Conservation (phyloP, 352 stramenopile species). For the Globisporangium cederbergense region DNA sequence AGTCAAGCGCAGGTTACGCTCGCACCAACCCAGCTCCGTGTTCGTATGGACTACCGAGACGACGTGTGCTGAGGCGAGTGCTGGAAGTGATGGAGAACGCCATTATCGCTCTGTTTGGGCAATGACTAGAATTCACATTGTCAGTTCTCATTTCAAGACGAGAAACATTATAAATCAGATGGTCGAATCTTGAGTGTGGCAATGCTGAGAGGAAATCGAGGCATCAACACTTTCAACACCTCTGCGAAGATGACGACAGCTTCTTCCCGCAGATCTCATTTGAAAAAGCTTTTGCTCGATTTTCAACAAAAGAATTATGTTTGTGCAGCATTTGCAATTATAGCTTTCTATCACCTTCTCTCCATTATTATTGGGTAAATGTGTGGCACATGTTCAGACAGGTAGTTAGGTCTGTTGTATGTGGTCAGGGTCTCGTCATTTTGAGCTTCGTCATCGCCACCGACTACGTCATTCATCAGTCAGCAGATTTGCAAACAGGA, state of each 20-base stretch:
- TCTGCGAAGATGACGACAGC: neutral
- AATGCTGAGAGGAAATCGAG: neutral
- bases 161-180: neutral
- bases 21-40: too few species aligned
- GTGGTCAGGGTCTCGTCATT: conserved; percentile 8
- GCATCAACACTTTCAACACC: neutral
- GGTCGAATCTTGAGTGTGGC: neutral
- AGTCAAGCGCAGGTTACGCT: too few species aligned
- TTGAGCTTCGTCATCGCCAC: neutral
- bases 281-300: neutral
- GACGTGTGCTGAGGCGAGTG: too few species aligned
- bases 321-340: neutral
- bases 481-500: neutral
- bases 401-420: neutral
- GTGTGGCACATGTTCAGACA: neutral
- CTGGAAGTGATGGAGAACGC: too few species aligned
- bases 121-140: neutral
- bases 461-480: conserved; percentile 7
- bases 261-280: neutral
- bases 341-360: neutral
- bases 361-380: neutral
- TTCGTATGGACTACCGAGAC: too few species aligned
- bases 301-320: neutral
- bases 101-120: too few species aligned
- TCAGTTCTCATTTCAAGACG: neutral